These are phyloP conservation scores for Wickerhamomyces queroliae DNA, from an alignment of 805 yeast genomes.

Conservation along the genomic window DNA sequence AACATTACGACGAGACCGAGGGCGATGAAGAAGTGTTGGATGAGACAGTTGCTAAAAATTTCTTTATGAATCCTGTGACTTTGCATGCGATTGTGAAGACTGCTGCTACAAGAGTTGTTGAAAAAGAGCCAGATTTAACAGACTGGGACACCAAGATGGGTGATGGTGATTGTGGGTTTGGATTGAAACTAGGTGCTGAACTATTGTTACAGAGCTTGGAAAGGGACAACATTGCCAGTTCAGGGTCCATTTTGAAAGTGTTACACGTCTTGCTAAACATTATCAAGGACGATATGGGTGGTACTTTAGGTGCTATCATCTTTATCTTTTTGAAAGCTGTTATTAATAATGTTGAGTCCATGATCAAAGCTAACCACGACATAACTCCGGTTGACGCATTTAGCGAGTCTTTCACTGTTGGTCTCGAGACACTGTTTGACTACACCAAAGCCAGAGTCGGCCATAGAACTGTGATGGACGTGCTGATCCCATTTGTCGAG, in stretches of 20 bases:
- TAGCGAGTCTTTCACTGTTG: not conserved
- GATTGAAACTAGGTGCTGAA: not conserved
- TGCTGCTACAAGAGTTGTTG: not conserved
- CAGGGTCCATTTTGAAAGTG: not conserved
- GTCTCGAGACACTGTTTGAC: not conserved
- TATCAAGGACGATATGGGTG: conserved; percentile 1
- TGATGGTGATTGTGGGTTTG: conserved; percentile 1
- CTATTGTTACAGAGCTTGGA: not conserved
- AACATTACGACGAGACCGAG: not conserved
- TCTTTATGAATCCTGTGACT: not conserved
- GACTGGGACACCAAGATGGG: not conserved
- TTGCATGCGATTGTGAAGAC: not conserved
- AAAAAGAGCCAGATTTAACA: not conserved
- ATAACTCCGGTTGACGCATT: not conserved
- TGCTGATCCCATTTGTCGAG: not conserved
- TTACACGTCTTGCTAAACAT: not conserved
- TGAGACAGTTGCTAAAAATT: not conserved
- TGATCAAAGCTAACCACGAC: not conserved
- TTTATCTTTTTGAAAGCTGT: conserved; percentile 1
- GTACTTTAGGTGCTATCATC: not conserved
- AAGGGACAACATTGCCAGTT: not conserved
- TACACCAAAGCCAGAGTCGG: not conserved
- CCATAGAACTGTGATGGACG: conserved; percentile 1
- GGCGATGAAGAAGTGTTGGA: not conserved
- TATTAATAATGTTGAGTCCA: not conserved